These are phyloP conservation scores for Akanthomyces uredinophilus DNA, from an alignment of 2,329 filamentous ascomycete species.

Conservation along the genomic window DNA sequence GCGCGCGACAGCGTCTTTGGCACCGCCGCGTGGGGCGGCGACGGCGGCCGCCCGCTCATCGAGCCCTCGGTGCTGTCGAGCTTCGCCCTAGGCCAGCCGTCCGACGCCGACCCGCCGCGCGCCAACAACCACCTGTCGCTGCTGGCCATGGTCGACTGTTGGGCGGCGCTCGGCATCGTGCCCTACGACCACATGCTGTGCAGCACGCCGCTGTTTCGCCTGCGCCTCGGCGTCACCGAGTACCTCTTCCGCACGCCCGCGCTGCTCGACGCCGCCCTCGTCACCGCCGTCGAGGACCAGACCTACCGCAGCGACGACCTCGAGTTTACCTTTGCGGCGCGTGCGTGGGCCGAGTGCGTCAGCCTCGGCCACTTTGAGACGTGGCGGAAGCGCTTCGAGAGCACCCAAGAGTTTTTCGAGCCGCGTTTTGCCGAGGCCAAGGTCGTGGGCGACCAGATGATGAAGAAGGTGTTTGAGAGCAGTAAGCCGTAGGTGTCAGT, in stretches of 20 bases:
- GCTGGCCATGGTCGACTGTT: conserved; percentile 96
- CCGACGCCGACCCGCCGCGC: conserved; percentile 50
- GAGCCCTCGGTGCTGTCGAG: conserved; percentile 81
- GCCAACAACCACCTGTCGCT: conserved; percentile 93
- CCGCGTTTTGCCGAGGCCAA: conserved; percentile 84
- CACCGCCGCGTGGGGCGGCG: conserved; percentile 48
- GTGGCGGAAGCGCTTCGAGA: conserved; percentile 86
- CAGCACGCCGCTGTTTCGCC: conserved; percentile 91
- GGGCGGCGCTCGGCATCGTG: conserved; percentile 87
- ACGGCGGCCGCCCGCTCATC: conserved; percentile 49
- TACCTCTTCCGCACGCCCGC: conserved; percentile 82
- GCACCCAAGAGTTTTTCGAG: conserved; percentile 86
- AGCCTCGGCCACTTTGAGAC: conserved; percentile 86
- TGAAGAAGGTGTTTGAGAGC: conserved; percentile 87
- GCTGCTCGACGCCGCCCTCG: conserved; percentile 77
- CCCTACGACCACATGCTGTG: conserved; percentile 99
- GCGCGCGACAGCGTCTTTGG: conserved; percentile 68
- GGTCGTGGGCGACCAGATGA: conserved; percentile 91
- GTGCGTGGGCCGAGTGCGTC: conserved; percentile 94
- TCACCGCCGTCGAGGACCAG: conserved; percentile 81
- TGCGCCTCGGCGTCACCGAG: conserved; percentile 96
- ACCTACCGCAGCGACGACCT: conserved; percentile 93
- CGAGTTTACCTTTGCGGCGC: conserved; percentile 94
- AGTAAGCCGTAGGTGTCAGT: conserved; percentile 32
- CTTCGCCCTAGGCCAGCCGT: conserved; percentile 73